Conservation (phyloP, 2,329 filamentous ascomycete species). For the Aureobasidium sp. region DNA sequence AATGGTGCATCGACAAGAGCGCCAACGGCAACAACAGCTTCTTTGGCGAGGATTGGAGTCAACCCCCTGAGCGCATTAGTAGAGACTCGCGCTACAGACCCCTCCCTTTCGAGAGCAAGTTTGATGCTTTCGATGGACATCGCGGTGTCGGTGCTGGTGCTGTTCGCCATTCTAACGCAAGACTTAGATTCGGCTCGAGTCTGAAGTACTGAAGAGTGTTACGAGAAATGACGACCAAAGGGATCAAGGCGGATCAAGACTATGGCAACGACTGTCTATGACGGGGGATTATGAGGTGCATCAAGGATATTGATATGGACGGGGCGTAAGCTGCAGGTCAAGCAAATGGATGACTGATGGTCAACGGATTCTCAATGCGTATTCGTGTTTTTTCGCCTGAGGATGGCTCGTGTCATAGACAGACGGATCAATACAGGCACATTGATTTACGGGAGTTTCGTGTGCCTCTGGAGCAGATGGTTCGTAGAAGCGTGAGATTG, state of each 20-base stretch:
- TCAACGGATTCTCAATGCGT: neutral
- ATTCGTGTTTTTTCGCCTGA: neutral
- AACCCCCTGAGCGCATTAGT: slow-evolving; percentile 31
- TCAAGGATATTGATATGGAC: neutral
- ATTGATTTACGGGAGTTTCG: neutral
- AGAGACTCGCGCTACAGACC: slow-evolving; percentile 31
- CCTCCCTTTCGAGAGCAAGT: slow-evolving; percentile 20
- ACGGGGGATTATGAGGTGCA: neutral
- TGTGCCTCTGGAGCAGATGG: neutral
- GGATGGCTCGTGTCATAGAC: neutral
- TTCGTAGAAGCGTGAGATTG: neutral
- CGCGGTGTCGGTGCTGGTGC: neutral
- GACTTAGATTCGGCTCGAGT: neutral
- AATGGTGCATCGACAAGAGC: slow-evolving; percentile 34
- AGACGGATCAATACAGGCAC: neutral
- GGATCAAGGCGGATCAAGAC: neutral
- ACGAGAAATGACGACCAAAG: neutral
- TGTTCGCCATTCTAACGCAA: neutral
- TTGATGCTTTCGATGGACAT: slow-evolving; percentile 19
- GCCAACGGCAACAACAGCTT: slow-evolving; percentile 35
- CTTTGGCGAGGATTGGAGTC: slow-evolving; percentile 33
- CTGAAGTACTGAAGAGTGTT: neutral
- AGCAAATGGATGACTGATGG: neutral
- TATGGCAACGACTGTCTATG: neutral
- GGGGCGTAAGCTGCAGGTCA: neutral